phyloP scores from a whole-genome alignment of 805 yeast species.

The Blastobotrys terrestris region DNA sequence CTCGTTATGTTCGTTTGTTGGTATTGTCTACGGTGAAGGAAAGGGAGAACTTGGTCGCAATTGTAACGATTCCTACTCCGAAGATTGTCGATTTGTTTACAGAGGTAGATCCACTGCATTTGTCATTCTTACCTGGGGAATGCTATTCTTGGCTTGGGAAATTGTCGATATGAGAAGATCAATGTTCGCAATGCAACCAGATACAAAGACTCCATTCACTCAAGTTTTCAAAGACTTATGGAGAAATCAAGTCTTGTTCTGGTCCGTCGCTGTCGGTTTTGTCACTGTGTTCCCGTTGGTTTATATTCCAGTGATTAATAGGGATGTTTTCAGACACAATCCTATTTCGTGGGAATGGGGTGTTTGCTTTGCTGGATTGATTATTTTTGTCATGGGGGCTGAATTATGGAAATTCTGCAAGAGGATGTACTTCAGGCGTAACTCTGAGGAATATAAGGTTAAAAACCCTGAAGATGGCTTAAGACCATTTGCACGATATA shows the following conservation, averaged over 20 bases:
- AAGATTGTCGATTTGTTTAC: constrained; percentile 56
- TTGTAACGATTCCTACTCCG: constrained; percentile 51
- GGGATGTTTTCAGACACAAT: constrained; percentile 64
- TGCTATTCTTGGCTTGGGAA: constrained; percentile 78
- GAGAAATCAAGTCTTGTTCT: constrained; percentile 70
- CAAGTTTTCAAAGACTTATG: constrained; percentile 62
- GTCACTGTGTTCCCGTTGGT: constrained; percentile 72
- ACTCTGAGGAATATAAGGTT: background rate
- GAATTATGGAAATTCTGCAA: constrained; percentile 67
- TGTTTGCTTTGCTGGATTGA: constrained; percentile 50
- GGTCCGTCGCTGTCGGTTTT: constrained; percentile 72
- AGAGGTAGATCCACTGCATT: constrained; percentile 72
- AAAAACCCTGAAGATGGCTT: constrained; percentile 2
- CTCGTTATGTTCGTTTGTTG: constrained; percentile 60
- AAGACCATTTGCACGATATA: background rate
- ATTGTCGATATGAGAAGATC: constrained; percentile 68
- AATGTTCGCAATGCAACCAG: constrained; percentile 64
- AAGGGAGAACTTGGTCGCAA: constrained; percentile 55
- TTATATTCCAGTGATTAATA: constrained; percentile 83
- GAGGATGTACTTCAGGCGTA: constrained; percentile 44
- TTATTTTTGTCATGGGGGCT: constrained; percentile 51
- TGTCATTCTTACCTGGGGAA: constrained; percentile 82
- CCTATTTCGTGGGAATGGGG: constrained; percentile 81
- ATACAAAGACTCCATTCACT: constrained; percentile 51
- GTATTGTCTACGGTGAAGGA: constrained; percentile 62